phyloP scores from a whole-genome alignment of 352 stramenopile genomes.

The Albugo candida region DNA sequence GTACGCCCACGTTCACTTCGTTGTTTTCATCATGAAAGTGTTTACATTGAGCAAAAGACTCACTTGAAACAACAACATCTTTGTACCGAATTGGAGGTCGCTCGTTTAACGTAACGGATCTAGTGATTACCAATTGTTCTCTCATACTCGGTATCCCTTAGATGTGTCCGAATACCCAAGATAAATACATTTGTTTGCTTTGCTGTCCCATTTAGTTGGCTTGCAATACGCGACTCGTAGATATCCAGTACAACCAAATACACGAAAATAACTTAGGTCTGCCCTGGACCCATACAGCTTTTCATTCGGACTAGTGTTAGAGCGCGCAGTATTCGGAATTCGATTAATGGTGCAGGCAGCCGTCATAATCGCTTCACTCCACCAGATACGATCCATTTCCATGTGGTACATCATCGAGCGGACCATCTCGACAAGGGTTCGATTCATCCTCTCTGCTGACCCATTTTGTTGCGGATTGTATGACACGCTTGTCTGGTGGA shows the following conservation, averaged over 20 bases:
- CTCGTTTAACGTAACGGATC: too few relatives aligned
- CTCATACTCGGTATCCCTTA: slow-evolving; percentile 4
- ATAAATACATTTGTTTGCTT: slow-evolving; percentile 1
- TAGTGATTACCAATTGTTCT: background rate
- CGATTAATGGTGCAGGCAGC: slow-evolving; percentile 6
- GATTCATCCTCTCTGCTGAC: slow-evolving; percentile 10
- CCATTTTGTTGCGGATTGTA: slow-evolving; percentile 8
- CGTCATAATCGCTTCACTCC: slow-evolving; percentile 9
- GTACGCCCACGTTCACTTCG: too few relatives aligned
- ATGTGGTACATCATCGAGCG: slow-evolving; percentile 6
- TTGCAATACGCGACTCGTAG: background rate
- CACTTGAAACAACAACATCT: too few relatives aligned
- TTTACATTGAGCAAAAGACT: too few relatives aligned
- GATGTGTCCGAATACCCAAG: slow-evolving; percentile 2
- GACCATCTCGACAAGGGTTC: slow-evolving; percentile 5
- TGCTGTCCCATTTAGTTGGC: slow-evolving; percentile 1
- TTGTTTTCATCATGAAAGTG: too few relatives aligned
- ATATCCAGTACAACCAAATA: slow-evolving; percentile 1
- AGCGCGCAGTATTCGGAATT: slow-evolving; percentile 1
- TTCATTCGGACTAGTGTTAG: slow-evolving; percentile 2
- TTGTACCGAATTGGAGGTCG: too few relatives aligned
- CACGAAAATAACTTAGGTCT: background rate
- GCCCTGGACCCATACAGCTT: slow-evolving; percentile 1
- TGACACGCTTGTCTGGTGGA: slow-evolving; percentile 5
- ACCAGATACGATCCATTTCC: slow-evolving; percentile 4